Evolutionary conservation across 257 asterid species (phyloP).

Genomic region (Jaltomata sinuosa): DNA sequence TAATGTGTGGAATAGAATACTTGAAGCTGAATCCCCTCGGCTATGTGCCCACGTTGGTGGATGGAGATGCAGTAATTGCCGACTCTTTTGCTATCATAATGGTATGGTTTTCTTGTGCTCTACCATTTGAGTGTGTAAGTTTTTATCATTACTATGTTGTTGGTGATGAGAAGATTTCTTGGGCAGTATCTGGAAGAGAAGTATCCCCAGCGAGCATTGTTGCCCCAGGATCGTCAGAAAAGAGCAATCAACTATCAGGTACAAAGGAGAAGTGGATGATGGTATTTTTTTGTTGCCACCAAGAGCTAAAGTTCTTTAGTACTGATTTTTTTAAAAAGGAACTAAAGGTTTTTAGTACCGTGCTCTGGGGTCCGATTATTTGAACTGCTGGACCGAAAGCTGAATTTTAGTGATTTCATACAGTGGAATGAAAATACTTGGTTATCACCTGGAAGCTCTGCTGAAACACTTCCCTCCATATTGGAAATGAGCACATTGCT

Average conservation of each 20-base stretch:
- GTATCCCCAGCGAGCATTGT: slow-evolving; percentile 75
- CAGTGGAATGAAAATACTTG: neutral
- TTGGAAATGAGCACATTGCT: neutral
- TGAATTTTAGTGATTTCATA: neutral
- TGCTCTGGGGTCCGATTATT: neutral
- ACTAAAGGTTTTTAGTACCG: neutral
- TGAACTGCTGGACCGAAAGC: neutral
- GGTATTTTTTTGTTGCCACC: neutral
- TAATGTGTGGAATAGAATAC: slow-evolving; percentile 36
- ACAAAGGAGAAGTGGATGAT: neutral
- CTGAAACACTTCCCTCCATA: neutral
- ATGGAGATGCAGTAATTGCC: slow-evolving; percentile 58
- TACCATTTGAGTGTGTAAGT: neutral
- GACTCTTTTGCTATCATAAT: slow-evolving; percentile 77
- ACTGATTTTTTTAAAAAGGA: neutral
- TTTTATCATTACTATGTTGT: neutral
- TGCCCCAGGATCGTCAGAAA: slow-evolving; percentile 64
- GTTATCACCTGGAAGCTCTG: neutral
- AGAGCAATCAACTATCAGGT: slow-evolving; percentile 66
- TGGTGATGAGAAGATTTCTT: neutral
- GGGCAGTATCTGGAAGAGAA: slow-evolving; percentile 83
- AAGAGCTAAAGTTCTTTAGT: neutral
- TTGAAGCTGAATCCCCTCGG: slow-evolving; percentile 91
- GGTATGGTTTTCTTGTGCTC: slow-evolving; percentile 35
- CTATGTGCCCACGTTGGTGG: slow-evolving; percentile 61